Evolutionary conservation across 345 rosid species (phyloP), one percentile per base, ranked within the genome.

Genomic region (Linum trigynum): DNA sequence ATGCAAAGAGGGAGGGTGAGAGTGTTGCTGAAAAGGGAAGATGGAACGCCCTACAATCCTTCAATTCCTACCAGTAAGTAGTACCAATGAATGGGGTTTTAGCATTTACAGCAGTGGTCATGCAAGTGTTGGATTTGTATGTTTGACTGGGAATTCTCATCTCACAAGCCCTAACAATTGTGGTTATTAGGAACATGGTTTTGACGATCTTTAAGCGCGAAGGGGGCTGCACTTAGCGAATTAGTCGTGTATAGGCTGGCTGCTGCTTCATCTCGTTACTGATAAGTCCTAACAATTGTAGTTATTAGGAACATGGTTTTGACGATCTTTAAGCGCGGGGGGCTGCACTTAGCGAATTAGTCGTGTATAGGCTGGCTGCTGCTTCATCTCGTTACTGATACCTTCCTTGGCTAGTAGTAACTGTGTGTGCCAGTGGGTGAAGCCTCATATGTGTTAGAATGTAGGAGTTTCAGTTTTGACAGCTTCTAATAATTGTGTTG

Each of bases 1-100:
- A 85, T 90, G 96, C 99, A 94, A 86, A 65, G 80, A 71, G 97
- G 97, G 68, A 86, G 97, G 76, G 96, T 90, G 51, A 86, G 97
- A 67, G 94, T 88, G 3, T 71, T 75, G 61, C 79, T 94, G 74
- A 94, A 79, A 77, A 83, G 74, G 72, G 97, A 86, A 74, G 97
- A 94, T 67, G 99, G 97, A 51, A 82, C 86, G 69, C 80, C 84
- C 4, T 67, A 39, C 65, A 94, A 90, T 80, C 95, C 91, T 2
- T 86, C 96, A 39, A 80, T 94, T 68, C 65, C 91, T 71, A 84
- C 96, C 39, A 83, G 96, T 90, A 82, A 85, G 88, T 48, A 50
- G 61, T 12, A 14, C 39, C 41, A 15, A 55, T 23, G 5, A n/a
- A n/a, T 48, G 12, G 11, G 12, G 12, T 7, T 12, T 12, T 7